A percentile compares a stretch with the other conserved stretches of the same genome.
Evolutionary conservation across 352 stramenopile species (phyloP).

Genomic region (Globisporangium yorkense): DNA sequence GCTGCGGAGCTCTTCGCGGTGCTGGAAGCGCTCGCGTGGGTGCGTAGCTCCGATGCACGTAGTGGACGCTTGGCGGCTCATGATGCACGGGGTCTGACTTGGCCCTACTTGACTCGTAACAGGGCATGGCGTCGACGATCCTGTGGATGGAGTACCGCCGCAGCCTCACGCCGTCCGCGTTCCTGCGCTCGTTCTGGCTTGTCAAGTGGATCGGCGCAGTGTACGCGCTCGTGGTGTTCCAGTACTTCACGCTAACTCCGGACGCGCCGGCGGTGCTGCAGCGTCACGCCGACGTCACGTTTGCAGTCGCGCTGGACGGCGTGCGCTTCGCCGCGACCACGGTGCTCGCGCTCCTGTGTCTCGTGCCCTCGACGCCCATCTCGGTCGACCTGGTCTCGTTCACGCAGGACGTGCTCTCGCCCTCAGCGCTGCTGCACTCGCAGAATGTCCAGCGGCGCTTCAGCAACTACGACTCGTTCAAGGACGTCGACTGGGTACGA

Average conservation of each 20-base stretch:
- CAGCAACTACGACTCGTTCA: slow-evolving; percentile 55
- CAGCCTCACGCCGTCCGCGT: slow-evolving; percentile 41
- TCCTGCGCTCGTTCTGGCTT: slow-evolving; percentile 59
- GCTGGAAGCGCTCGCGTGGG: slow-evolving; percentile 58
- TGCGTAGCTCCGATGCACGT: slow-evolving; percentile 9
- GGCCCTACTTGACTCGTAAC: neutral
- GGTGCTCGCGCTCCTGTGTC: slow-evolving; percentile 47
- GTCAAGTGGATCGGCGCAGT: slow-evolving; percentile 46
- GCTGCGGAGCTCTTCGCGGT: slow-evolving; percentile 35
- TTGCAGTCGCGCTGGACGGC: slow-evolving; percentile 21
- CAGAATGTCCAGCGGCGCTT: slow-evolving; percentile 21
- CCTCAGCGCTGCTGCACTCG: slow-evolving; percentile 57
- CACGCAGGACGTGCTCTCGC: slow-evolving; percentile 36
- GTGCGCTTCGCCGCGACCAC: slow-evolving; percentile 34
- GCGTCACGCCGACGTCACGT: neutral
- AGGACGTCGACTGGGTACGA: slow-evolving; percentile 29
- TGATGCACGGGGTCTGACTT: neutral
- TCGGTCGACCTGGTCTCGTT: slow-evolving; percentile 44
- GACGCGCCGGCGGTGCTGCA: slow-evolving; percentile 5
- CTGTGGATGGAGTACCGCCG: slow-evolving; percentile 79
- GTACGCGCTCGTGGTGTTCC: slow-evolving; percentile 36
- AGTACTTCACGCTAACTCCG: slow-evolving; percentile 10
- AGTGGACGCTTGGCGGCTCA: neutral
- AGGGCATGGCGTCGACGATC: slow-evolving; percentile 41
- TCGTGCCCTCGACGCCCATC: slow-evolving; percentile 40